These are phyloP conservation scores for Pseudopithomyces chartarum DNA, from an alignment of 2,329 filamentous ascomycete genomes.

Conservation along the genomic window DNA sequence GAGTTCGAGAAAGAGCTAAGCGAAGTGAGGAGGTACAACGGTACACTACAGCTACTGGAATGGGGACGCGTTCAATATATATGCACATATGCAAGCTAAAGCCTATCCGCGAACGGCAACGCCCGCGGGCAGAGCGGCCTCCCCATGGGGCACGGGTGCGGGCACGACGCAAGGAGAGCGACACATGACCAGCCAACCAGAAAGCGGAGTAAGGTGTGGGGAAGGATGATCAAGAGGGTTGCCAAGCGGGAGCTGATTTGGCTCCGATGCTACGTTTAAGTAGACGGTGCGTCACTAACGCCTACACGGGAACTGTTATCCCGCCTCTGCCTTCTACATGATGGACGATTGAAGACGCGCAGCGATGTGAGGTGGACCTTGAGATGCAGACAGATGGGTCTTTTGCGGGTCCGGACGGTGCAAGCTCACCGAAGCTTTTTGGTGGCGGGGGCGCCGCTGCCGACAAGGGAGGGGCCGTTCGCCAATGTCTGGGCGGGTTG, in stretches of 20 bases:
- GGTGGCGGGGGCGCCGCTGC: conserved; percentile 78
- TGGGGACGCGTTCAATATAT: conserved; percentile 2
- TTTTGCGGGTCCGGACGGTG: neutral
- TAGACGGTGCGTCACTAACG: neutral
- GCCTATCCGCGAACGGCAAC: neutral
- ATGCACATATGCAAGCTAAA: conserved; percentile 3
- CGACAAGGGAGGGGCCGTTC: conserved; percentile 66
- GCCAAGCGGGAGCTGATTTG: neutral
- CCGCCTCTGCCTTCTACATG: neutral
- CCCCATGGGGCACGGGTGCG: conserved; percentile 3
- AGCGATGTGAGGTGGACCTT: neutral
- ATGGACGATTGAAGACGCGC: neutral
- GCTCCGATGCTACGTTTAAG: neutral
- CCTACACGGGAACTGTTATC: neutral
- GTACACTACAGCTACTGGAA: neutral
- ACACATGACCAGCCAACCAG: neutral
- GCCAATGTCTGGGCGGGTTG: conserved; percentile 67
- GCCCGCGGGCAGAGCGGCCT: neutral
- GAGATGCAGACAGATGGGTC: too few relatives aligned
- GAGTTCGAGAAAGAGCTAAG: neutral
- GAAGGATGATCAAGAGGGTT: neutral
- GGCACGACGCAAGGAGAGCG: neutral
- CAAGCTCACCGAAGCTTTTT: conserved; percentile 74
- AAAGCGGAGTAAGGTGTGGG: neutral
- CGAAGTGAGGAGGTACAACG: conserved; percentile 5